Conservation (phyloP, 2,329 filamentous ascomycete species). For the Neoarthrinium moseri region DNA sequence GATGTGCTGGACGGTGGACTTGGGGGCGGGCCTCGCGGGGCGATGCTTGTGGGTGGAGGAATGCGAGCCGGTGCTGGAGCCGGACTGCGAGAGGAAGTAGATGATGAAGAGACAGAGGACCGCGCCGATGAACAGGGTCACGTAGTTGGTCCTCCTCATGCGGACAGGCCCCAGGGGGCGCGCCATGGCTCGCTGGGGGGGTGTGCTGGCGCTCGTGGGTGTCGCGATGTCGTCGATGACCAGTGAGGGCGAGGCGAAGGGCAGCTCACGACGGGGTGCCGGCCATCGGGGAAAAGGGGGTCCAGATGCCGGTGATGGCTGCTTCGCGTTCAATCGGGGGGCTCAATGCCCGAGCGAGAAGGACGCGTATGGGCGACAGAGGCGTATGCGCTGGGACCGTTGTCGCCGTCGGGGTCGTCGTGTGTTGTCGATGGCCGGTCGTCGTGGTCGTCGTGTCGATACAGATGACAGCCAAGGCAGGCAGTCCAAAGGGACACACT, state of each 20-base stretch:
- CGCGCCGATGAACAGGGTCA: conserved; percentile 29
- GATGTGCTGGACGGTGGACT: conserved; percentile 51
- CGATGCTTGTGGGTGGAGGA: conserved; percentile 13
- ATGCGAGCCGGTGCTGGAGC: conserved; percentile 22
- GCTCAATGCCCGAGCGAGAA: no score
- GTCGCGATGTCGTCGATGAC: not conserved
- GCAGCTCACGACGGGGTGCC: conserved; percentile 1
- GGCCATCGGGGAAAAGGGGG: conserved; percentile 8
- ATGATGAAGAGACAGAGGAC: conserved; percentile 32
- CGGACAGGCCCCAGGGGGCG: conserved; percentile 34
- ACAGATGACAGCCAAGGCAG: not conserved
- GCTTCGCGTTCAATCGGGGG: no score
- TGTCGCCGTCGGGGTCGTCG: not conserved
- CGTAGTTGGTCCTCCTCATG: conserved; percentile 32
- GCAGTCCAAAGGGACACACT: not conserved
- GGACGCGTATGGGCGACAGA: not conserved
- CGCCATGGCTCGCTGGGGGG: no score
- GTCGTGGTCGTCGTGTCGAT: not conserved
- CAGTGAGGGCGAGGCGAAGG: not conserved
- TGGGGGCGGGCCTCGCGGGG: conserved; percentile 60
- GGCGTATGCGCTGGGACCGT: not conserved
- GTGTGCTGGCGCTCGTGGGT: conserved; percentile 3
- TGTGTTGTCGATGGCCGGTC: not conserved
- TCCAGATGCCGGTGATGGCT: not conserved
- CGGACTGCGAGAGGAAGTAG: conserved; percentile 27